These are phyloP conservation scores for Claviceps pazoutovae DNA, from an alignment of 2,329 filamentous ascomycete species.

Conservation along the genomic window DNA sequence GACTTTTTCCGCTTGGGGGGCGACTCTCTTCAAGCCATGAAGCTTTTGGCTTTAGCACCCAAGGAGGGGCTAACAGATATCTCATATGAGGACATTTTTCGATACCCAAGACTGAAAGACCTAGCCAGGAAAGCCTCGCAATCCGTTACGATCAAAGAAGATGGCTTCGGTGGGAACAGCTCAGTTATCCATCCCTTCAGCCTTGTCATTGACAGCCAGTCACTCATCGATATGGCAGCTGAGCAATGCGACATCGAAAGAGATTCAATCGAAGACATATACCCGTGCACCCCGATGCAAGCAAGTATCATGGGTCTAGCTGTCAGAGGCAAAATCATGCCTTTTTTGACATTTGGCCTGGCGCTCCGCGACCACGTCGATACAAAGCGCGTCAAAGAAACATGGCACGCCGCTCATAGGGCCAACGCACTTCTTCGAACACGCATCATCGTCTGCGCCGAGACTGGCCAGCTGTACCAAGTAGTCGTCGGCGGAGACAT, in stretches of 20 bases:
- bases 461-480: neutral
- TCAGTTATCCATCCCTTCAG: neutral
- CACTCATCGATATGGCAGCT: neutral
- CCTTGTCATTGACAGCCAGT: neutral
- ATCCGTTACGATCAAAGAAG: neutral
- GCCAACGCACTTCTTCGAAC: neutral
- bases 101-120: constrained; percentile 2
- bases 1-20: constrained; percentile 29
- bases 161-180: neutral
- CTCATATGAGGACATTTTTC: constrained; percentile 2
- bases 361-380: neutral
- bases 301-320: neutral
- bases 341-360: neutral
- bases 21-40: constrained; percentile 32
- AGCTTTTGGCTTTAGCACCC: constrained; percentile 16
- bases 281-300: neutral
- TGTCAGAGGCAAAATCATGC: neutral
- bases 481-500: neutral
- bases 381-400: neutral
- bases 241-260: neutral
- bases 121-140: neutral
- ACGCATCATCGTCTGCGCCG: neutral
- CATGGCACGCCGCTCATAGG: neutral
- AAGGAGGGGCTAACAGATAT: neutral
- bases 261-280: neutral